Conservation (phyloP, 129 eudicot genomes). For the Helianthus tuberosus region DNA sequence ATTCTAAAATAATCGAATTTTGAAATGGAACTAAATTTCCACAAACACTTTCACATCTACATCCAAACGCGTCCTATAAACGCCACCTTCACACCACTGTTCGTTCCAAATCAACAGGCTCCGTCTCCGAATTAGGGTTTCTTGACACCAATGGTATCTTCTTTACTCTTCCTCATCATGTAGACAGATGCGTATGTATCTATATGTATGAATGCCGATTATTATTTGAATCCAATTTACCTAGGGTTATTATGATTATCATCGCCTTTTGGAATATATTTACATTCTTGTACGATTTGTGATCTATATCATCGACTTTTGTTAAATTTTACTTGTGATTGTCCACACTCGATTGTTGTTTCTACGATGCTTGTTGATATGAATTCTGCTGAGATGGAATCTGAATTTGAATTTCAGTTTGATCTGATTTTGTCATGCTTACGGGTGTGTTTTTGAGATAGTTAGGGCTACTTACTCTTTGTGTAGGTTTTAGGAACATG, state of each 20-base stretch:
- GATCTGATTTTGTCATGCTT: not conserved
- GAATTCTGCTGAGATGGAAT: constrained; percentile 1
- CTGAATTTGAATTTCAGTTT: not conserved
- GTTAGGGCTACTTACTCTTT: not conserved
- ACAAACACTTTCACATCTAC: not conserved
- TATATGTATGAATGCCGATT: not conserved
- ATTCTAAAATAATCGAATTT: no score
- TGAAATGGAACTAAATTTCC: not conserved
- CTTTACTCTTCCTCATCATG: not conserved
- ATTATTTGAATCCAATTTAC: not conserved
- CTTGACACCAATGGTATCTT: constrained; percentile 12
- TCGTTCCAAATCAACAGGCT: not conserved
- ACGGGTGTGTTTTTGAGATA: not conserved
- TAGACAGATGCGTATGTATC: not conserved
- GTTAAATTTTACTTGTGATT: not conserved
- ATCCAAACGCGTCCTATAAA: constrained; percentile 16
- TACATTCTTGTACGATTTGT: not conserved
- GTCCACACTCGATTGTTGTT: not conserved
- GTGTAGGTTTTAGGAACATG: not conserved
- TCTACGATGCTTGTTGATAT: not conserved
- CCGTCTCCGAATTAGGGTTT: not conserved
- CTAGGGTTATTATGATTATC: constrained; percentile 1
- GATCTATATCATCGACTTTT: not conserved
- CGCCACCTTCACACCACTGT: constrained; percentile 3
- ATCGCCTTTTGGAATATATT: not conserved